A percentile compares a stretch with the other conserved stretches of the same genome.
These are phyloP conservation scores for Obelidium mucronatum DNA, from an alignment of 192 early-diverging fungal genomes.

Conservation along the genomic window DNA sequence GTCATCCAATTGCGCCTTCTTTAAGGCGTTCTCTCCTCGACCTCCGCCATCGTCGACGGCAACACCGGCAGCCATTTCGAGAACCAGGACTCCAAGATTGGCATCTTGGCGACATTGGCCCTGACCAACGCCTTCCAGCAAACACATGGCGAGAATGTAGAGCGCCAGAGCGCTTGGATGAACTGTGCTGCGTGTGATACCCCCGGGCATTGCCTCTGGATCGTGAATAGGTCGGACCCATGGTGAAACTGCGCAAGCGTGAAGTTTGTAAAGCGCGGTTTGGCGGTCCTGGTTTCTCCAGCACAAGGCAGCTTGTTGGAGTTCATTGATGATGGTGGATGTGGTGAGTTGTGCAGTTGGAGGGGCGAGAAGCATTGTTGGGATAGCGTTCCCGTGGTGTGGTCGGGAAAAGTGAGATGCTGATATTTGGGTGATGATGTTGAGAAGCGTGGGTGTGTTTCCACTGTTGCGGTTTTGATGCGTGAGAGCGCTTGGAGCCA, in stretches of 20 bases:
- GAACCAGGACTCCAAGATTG: constrained; percentile 6
- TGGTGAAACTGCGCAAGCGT: constrained; percentile 23
- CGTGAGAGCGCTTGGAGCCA: neutral
- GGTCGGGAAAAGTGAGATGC: constrained; percentile 3
- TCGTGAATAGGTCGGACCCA: constrained; percentile 6
- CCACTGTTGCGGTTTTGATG: neutral
- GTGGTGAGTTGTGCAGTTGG: neutral
- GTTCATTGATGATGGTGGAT: neutral
- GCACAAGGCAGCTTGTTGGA: neutral
- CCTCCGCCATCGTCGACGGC: constrained; percentile 25
- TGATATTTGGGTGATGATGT: constrained; percentile 4
- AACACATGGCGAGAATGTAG: constrained; percentile 31
- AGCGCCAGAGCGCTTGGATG: constrained; percentile 23
- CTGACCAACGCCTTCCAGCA: constrained; percentile 11
- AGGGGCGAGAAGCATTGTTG: neutral
- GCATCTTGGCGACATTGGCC: neutral
- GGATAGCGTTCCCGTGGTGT: neutral
- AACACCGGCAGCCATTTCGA: constrained; percentile 33
- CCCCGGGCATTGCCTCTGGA: neutral
- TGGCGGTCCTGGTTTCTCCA: neutral
- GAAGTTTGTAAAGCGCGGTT: neutral
- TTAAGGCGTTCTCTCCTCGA: neutral
- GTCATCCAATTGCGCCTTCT: neutral
- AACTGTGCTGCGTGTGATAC: constrained; percentile 9
- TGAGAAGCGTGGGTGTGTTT: constrained; percentile 3